Evolutionary conservation across 169 alveolate genomes (phyloP), one percentile per base, ranked within the genome.

Genomic region (Plasmodium relictum): DNA sequence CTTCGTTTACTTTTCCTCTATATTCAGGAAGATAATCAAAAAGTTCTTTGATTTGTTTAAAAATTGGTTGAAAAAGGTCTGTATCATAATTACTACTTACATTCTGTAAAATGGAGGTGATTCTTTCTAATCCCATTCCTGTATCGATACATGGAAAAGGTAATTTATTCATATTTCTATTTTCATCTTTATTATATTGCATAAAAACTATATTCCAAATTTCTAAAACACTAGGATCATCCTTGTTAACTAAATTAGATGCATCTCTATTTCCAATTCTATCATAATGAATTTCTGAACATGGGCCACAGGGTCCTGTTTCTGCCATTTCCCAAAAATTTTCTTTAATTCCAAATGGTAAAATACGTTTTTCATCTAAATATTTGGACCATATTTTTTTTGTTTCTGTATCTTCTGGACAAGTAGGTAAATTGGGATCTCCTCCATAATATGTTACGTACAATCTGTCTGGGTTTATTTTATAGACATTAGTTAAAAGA

Each of bases 321-420:
- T 97, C 99, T 2, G 98, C 99, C 99, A 97, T 97, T 94, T 97
- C 99, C 99, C 99, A 97, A 94, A 97, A 97, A 92, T 97, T 97
- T 26, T 97, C 99, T 76, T 96, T 95, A 90, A 91, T 73, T 2
- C 98, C 97, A 74, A 97, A 96, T 16, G 98, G 98, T 70, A 94
- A 58, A n/a, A 89, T 94, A 58, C 91, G 80, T 18, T 69, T 80
- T 18, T 87, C 95, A 16, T 98, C 98, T 45, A 97, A 61, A 78
- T 96, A 96, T 80, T 95, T 80, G 65, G 88, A 70, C 99, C 99
- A 97, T 58, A 96, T 69, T 20, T 91, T 93, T 69, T 94, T 93
- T 22, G 99, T 95, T 88, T 97, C 98, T 52, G 73, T 54, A 87
- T 97, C 98, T 44, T 96, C 96, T 61, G 96, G 97, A 42, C 97